Conservation (phyloP, 352 stramenopile species). For the Globisporangium alternatum region DNA sequence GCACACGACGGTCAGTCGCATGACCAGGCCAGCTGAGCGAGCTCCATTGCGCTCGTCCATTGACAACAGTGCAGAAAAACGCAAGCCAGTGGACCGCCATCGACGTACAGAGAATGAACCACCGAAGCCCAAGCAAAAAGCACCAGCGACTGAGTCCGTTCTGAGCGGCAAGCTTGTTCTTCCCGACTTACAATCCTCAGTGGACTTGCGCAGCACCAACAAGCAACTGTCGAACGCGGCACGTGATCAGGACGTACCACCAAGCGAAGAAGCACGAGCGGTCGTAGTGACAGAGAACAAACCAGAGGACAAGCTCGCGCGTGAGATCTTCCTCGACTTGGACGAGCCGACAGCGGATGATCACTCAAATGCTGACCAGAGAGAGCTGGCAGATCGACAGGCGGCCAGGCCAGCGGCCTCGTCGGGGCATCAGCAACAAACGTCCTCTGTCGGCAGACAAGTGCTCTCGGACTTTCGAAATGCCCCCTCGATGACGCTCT, state of each 20-base stretch:
- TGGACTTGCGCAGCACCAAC: neutral
- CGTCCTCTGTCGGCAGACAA: slow-evolving; percentile 59
- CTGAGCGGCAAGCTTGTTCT: neutral
- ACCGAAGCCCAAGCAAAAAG: neutral
- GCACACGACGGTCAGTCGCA: neutral
- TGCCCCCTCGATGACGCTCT: slow-evolving; percentile 56
- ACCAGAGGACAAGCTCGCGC: neutral
- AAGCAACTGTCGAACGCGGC: neutral
- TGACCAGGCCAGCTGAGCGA: neutral
- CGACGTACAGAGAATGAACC: slow-evolving; percentile 10
- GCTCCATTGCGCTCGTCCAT: neutral
- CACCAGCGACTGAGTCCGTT: neutral
- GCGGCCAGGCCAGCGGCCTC: neutral
- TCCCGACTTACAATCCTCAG: neutral
- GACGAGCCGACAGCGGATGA: neutral
- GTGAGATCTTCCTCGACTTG: slow-evolving; percentile 3
- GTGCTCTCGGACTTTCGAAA: slow-evolving; percentile 72
- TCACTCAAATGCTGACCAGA: neutral
- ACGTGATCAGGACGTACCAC: neutral
- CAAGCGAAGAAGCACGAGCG: neutral
- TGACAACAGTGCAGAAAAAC: neutral
- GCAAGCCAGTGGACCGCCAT: neutral
- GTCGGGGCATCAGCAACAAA: neutral
- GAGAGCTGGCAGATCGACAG: neutral
- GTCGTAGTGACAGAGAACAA: neutral